Evolutionary conservation across 2,329 filamentous ascomycete genomes (phyloP).

Genomic region (Cercospora sp.): DNA sequence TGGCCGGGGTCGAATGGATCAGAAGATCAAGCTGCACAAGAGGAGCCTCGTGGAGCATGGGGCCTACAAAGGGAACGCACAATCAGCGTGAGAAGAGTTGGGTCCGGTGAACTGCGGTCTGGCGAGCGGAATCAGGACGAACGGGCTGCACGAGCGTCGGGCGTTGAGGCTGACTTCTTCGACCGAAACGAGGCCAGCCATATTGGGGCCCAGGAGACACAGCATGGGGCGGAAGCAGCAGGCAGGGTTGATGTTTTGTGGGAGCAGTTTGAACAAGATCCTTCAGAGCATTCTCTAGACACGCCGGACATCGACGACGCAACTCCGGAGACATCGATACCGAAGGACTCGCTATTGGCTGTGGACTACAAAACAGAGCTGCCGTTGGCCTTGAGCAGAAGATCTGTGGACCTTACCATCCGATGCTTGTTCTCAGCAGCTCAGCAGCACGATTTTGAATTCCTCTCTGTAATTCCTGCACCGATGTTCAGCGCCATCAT

Average conservation of each 20-base stretch:
- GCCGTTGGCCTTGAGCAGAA: slow-evolving; percentile 25
- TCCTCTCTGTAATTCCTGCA: slow-evolving; percentile 49
- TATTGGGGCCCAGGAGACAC: background rate
- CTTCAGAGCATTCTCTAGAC: background rate
- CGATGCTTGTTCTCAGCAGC: slow-evolving; percentile 33
- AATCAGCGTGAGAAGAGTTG: background rate
- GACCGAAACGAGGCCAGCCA: background rate
- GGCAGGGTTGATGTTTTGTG: slow-evolving; percentile 14
- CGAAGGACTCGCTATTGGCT: slow-evolving; percentile 24
- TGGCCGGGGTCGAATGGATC: background rate
- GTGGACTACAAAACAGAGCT: slow-evolving; percentile 32
- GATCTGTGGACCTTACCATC: slow-evolving; percentile 30
- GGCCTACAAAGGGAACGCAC: background rate
- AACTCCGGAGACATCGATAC: slow-evolving; percentile 4
- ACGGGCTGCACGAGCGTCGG: background rate
- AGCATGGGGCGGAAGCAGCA: background rate
- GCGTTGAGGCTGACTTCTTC: slow-evolving; percentile 6
- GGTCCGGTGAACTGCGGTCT: background rate
- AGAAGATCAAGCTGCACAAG: slow-evolving; percentile 5
- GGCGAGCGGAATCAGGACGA: background rate
- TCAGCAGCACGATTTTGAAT: slow-evolving; percentile 32
- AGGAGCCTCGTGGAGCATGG: background rate
- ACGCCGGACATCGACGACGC: background rate
- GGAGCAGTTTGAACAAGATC: slow-evolving; percentile 25
- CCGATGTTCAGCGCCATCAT: slow-evolving; percentile 65